Base-by-base conservation (phyloP, 225 moss, liverwort and hornwort species). In the Climacium dendroides region DNA sequence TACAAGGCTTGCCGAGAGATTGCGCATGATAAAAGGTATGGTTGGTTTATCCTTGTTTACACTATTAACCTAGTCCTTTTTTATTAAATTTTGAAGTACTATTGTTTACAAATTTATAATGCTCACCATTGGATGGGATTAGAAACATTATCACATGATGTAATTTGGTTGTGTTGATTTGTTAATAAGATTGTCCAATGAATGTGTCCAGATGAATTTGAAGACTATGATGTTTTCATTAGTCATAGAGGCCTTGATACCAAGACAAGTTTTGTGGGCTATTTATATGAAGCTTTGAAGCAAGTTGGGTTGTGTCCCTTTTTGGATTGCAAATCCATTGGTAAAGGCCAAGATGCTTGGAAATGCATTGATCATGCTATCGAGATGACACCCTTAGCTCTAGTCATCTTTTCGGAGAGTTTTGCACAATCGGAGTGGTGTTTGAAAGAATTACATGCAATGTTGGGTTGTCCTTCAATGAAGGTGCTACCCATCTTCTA, bases 31-130 rank as follows among this genome's bases (percentile, higher is more conserved):
- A 0, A 4, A 48, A 74, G 19, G 47, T 74, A 5, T 43, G 26
- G 15, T 5, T 25, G 7, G 15, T 41, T 70, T 23, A 70, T 1
- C 41, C 2, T 70, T 70, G 25, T 14, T 70, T 14, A 39, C 4
- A 14, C 5, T 41, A 41, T 1, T 8, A n/a, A 41, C 1, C 2
- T 25, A 2, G 25, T 25, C 3, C 15, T 25, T 70, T 41, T 3
- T 24, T 3, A 25, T 41, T 70, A 1, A 39, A 41, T 41, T 41
- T 8, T 25, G 7, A 15, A 25, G 7, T 41, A 3, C 25, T 8
- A 70, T 41, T 0, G 0, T 5, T 9, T 41, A 0, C 2, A 41
- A 0, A 25, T 70, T 41, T 39, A 0, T 4, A 8, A 70, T 39
- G 14, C 4, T n/a, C n/a, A n/a, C n/a, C n/a, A n/a, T n/a, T n/a